These are phyloP conservation scores for Aspergillus diversus DNA, from an alignment of 495 filamentous ascomycete species.

Conservation along the genomic window DNA sequence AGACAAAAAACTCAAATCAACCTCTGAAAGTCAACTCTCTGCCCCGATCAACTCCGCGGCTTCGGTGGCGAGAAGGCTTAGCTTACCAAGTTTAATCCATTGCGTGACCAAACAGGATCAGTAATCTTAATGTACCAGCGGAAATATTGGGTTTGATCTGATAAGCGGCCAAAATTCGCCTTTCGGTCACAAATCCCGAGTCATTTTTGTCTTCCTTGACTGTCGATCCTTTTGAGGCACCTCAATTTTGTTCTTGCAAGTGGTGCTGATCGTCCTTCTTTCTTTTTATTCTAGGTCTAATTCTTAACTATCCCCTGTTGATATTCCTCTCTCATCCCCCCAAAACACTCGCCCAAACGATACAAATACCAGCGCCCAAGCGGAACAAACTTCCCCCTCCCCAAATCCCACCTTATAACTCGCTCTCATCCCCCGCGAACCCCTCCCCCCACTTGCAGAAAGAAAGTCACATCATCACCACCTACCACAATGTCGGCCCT, in stretches of 20 bases:
- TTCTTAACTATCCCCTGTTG: background rate
- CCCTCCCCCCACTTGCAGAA: slow-evolving; percentile 2
- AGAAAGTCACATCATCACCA: background rate
- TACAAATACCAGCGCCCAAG: no score
- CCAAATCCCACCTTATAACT: background rate
- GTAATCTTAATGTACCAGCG: slow-evolving; percentile 15
- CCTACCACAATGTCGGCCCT: slow-evolving; percentile 65
- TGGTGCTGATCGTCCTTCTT: no score
- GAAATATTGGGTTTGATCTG: slow-evolving; percentile 24
- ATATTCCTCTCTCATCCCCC: background rate
- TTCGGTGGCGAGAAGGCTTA: no score
- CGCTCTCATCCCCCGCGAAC: background rate
- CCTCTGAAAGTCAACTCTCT: no score
- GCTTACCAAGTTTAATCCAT: background rate
- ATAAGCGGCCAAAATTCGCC: slow-evolving; percentile 32
- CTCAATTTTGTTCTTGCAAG: background rate
- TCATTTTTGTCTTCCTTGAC: slow-evolving; percentile 13
- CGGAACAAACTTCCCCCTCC: no score
- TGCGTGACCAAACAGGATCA: slow-evolving; percentile 1
- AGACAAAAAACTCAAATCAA: no score
- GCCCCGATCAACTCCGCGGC: no score
- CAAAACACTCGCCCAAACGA: background rate
- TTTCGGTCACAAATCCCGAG: slow-evolving; percentile 19
- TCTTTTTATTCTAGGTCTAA: background rate
- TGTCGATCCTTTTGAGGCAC: slow-evolving; percentile 2